Percentiles rank a stretch among this genome's conserved stretches.
These are phyloP conservation scores for Mucor lusitanicus DNA, from an alignment of 371 early-diverging fungal species.

Conservation along the genomic window DNA sequence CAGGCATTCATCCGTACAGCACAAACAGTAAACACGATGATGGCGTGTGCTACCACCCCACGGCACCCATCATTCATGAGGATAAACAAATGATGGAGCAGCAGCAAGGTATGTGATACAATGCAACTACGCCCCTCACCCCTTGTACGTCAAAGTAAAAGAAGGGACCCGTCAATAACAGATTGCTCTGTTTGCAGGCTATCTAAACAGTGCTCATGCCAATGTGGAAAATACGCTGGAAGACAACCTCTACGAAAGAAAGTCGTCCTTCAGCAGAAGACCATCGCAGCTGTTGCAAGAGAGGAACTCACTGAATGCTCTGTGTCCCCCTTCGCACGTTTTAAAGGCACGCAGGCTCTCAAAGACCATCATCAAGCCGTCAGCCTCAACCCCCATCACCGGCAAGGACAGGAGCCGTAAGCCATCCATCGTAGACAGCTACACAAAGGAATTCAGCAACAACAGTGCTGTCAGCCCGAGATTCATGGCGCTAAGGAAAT, in stretches of 20 bases:
- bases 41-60: slow-evolving; percentile 4
- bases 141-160: slow-evolving; percentile 2
- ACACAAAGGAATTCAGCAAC: slow-evolving; percentile 15
- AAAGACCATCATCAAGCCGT: slow-evolving; percentile 15
- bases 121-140: neutral
- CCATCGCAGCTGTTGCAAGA: slow-evolving; percentile 17
- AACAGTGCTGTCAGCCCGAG: slow-evolving; percentile 48
- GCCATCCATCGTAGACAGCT: slow-evolving; percentile 9
- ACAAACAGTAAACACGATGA: neutral
- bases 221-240: slow-evolving; percentile 1
- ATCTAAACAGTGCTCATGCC: neutral
- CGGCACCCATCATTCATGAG: slow-evolving; percentile 1
- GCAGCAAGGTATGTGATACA: slow-evolving; percentile 6
- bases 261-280: slow-evolving; percentile 1
- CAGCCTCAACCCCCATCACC: slow-evolving; percentile 8
- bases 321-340: slow-evolving; percentile 45
- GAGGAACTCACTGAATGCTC: slow-evolving; percentile 17
- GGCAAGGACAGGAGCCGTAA: slow-evolving; percentile 5
- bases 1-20: neutral
- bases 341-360: slow-evolving; percentile 32
- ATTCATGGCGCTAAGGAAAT: slow-evolving; percentile 46
- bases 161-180: neutral
- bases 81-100: neutral
- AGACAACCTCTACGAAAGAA: slow-evolving; percentile 12
- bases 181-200: neutral